These are phyloP conservation scores for Penicillium salamii DNA, from an alignment of 495 filamentous ascomycete species.

Conservation along the genomic window DNA sequence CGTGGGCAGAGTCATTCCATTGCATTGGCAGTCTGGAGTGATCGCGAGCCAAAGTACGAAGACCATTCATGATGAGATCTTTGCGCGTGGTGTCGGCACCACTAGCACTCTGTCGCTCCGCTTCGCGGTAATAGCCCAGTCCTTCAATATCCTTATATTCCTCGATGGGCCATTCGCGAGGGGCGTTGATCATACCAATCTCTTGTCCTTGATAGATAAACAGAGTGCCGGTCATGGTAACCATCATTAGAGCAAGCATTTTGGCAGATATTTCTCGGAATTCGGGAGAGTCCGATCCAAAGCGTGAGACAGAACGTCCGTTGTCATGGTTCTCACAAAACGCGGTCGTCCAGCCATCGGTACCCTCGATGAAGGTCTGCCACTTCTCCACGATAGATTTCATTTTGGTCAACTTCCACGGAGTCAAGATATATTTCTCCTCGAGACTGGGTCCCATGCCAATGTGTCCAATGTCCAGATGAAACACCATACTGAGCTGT, in stretches of 20 bases:
- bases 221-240: constrained; percentile 57
- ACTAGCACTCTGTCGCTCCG: constrained; percentile 2
- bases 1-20: constrained; percentile 51
- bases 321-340: constrained; percentile 65
- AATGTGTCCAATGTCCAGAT: constrained; percentile 48
- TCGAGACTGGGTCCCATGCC: constrained; percentile 36
- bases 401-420: constrained; percentile 39
- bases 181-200: constrained; percentile 65
- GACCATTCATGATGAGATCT: constrained; percentile 12
- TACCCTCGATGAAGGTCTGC: constrained; percentile 45
- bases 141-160: constrained; percentile 65
- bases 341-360: constrained; percentile 47
- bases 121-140: constrained; percentile 49
- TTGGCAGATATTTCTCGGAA: constrained; percentile 48
- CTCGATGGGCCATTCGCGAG: constrained; percentile 53
- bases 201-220: constrained; percentile 72
- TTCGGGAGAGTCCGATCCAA: constrained; percentile 37
- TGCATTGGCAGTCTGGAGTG: constrained; percentile 55
- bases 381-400: constrained; percentile 31
- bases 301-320: constrained; percentile 54
- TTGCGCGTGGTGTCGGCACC: constrained; percentile 13
- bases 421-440: constrained; percentile 34
- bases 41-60: constrained; percentile 38
- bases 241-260: constrained; percentile 53
- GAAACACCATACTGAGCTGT: constrained; percentile 54